Conservation (phyloP, 768 basidiomycete species). For the Leccinum variicolor region DNA sequence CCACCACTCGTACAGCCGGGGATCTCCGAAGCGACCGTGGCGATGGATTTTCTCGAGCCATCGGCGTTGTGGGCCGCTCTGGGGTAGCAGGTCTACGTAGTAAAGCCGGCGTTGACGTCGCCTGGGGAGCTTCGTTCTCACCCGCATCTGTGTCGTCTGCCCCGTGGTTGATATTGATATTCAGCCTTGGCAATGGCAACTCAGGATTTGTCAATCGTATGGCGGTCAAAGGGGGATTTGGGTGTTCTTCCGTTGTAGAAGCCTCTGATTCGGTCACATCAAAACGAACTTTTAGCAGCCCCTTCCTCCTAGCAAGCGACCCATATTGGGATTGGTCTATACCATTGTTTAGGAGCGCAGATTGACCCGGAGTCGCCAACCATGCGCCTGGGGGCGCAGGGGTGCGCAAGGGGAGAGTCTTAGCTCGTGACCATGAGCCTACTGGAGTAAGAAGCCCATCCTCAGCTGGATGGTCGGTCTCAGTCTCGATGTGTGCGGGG, state of each 20-base stretch:
- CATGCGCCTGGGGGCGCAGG: conserved; percentile 72
- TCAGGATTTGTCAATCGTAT: conserved; percentile 24
- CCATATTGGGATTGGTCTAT: conserved; percentile 30
- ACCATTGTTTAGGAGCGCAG: conserved; percentile 13
- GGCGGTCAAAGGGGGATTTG: conserved; percentile 26
- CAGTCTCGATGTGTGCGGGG: conserved; percentile 14
- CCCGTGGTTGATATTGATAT: background rate
- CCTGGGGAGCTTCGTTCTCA: conserved; percentile 3
- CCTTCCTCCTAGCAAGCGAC: conserved; percentile 44
- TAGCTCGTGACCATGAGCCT: conserved; percentile 46
- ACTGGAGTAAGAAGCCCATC: conserved; percentile 41
- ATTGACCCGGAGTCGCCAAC: conserved; percentile 51
- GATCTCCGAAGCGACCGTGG: conserved; percentile 43
- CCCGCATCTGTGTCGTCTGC: conserved; percentile 9
- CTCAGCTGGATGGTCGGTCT: conserved; percentile 15
- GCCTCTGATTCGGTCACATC: conserved; percentile 42
- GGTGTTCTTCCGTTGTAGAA: conserved; percentile 28
- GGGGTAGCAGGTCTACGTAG: conserved; percentile 17
- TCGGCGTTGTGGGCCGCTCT: conserved; percentile 23
- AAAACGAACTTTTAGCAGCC: conserved; percentile 70
- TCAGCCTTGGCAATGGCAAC: conserved; percentile 8
- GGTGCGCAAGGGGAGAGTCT: conserved; percentile 48
- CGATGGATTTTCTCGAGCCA: conserved; percentile 23
- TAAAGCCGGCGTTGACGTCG: background rate
- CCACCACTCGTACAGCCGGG: conserved; percentile 59